Evolutionary conservation across 371 early-diverging fungal species (phyloP).

Genomic region (Parasitella parasitica): DNA sequence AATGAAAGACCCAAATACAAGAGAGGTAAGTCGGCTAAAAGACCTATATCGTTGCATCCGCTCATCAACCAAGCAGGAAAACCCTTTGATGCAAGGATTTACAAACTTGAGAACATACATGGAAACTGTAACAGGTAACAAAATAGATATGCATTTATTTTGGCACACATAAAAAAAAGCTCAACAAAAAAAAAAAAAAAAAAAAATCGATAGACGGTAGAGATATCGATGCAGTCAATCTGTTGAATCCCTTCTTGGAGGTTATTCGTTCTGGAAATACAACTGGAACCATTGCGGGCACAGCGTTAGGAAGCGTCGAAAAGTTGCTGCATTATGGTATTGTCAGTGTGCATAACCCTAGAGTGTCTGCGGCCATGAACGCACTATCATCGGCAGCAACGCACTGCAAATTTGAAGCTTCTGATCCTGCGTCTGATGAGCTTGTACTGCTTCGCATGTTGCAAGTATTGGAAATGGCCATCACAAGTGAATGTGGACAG

Average conservation of each 20-base stretch:
- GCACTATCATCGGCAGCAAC: slow-evolving; percentile 80
- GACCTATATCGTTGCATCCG: not conserved
- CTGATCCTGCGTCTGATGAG: slow-evolving; percentile 91
- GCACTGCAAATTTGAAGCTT: slow-evolving; percentile 94
- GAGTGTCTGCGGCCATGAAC: slow-evolving; percentile 69
- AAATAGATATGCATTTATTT: too few relatives aligned
- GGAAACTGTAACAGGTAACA: slow-evolving; percentile 58
- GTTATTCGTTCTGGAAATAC: slow-evolving; percentile 91
- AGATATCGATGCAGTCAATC: slow-evolving; percentile 69
- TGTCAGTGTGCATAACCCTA: slow-evolving; percentile 71
- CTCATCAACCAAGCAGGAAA: slow-evolving; percentile 56
- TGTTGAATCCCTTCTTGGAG: slow-evolving; percentile 89
- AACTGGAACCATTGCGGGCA: slow-evolving; percentile 92
- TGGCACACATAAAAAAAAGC: too few relatives aligned
- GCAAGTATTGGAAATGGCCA: slow-evolving; percentile 72
- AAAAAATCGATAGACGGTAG: slow-evolving; percentile 28
- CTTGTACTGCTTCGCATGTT: slow-evolving; percentile 88
- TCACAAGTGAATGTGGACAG: slow-evolving; percentile 66
- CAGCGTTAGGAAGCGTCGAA: slow-evolving; percentile 86
- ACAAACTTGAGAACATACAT: slow-evolving; percentile 65
- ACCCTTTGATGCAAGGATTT: slow-evolving; percentile 74
- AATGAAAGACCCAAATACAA: slow-evolving; percentile 13
- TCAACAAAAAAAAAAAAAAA: too few relatives aligned
- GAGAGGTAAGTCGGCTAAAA: not conserved
- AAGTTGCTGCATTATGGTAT: slow-evolving; percentile 86